Evolutionary conservation across 1,139 yeast species (phyloP).

Genomic region (Geotrichum histeridarum): DNA sequence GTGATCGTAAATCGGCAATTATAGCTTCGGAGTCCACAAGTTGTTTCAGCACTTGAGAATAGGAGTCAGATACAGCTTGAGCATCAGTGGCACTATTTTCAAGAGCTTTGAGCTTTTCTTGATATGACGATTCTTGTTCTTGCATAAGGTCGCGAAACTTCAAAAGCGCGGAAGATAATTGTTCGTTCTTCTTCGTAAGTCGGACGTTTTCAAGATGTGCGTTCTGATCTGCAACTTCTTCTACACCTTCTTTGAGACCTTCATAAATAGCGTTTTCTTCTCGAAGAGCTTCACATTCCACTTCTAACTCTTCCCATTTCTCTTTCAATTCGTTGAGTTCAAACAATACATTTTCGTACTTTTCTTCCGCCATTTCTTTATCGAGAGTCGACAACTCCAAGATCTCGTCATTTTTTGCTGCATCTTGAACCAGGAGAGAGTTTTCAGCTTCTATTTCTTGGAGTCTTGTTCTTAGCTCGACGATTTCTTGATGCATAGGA

Average conservation of each 20-base stretch:
- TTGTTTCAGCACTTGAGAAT: slow-evolving; percentile 32
- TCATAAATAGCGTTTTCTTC: slow-evolving; percentile 47
- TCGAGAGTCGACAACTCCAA: slow-evolving; percentile 54
- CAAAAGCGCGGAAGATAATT: slow-evolving; percentile 39
- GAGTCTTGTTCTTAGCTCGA: slow-evolving; percentile 28
- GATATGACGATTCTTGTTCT: slow-evolving; percentile 40
- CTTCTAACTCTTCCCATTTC: slow-evolving; percentile 40
- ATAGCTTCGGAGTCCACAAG: slow-evolving; percentile 42
- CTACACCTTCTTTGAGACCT: slow-evolving; percentile 27
- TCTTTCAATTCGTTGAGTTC: slow-evolving; percentile 35
- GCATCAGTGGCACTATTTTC: slow-evolving; percentile 22
- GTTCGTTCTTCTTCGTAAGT: slow-evolving; percentile 41
- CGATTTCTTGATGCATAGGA: slow-evolving; percentile 37
- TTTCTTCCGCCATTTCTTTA: slow-evolving; percentile 47
- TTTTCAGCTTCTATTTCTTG: slow-evolving; percentile 30
- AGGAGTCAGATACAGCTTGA: slow-evolving; percentile 19
- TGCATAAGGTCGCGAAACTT: slow-evolving; percentile 40
- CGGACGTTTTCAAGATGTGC: slow-evolving; percentile 32
- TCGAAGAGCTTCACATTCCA: slow-evolving; percentile 43
- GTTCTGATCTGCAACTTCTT: slow-evolving; percentile 13
- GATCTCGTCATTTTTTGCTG: slow-evolving; percentile 40
- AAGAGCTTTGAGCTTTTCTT: slow-evolving; percentile 39
- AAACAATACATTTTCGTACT: slow-evolving; percentile 39
- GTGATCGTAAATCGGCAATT: slow-evolving; percentile 45
- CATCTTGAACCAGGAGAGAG: slow-evolving; percentile 37